Evolutionary conservation across 306 rosid species (phyloP).

Genomic region (Neltuma alba): DNA sequence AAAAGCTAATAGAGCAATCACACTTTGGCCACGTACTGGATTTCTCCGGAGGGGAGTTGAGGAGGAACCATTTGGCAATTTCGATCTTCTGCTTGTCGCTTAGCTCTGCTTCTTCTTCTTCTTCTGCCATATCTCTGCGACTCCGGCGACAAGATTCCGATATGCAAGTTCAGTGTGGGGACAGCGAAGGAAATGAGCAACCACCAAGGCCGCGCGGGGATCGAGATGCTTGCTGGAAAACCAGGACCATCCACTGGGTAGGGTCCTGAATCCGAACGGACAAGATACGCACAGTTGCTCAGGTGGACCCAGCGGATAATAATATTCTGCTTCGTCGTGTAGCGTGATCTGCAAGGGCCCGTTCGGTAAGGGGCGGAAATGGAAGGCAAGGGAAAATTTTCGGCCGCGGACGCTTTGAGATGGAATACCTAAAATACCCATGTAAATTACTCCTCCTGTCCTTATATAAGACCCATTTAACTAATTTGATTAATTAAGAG

Average conservation of each 20-base stretch:
- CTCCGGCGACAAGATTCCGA: conserved; percentile 17
- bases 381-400: too few species aligned
- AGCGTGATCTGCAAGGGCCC: conserved; percentile 48
- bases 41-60: conserved; percentile 96
- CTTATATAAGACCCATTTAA: too few species aligned
- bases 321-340: conserved; percentile 32
- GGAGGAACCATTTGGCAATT: conserved; percentile 97
- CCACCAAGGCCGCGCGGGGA: conserved; percentile 13
- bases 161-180: conserved; percentile 1
- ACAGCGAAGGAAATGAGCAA: conserved; percentile 21
- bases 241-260: conserved; percentile 40
- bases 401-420: too few species aligned
- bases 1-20: conserved; percentile 20
- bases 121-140: conserved; percentile 69
- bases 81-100: conserved; percentile 85
- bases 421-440: too few species aligned
- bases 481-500: too few species aligned
- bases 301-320: conserved; percentile 30
- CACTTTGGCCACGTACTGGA: conserved; percentile 98
- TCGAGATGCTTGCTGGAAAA: not conserved
- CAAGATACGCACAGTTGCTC: not conserved
- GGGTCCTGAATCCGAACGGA: conserved; percentile 37
- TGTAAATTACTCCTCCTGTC: too few species aligned
- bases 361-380: too few species aligned
- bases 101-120: conserved; percentile 86